Evolutionary conservation across 345 rosid genomes (phyloP).

Genomic region (Eucalyptus cloeziana): DNA sequence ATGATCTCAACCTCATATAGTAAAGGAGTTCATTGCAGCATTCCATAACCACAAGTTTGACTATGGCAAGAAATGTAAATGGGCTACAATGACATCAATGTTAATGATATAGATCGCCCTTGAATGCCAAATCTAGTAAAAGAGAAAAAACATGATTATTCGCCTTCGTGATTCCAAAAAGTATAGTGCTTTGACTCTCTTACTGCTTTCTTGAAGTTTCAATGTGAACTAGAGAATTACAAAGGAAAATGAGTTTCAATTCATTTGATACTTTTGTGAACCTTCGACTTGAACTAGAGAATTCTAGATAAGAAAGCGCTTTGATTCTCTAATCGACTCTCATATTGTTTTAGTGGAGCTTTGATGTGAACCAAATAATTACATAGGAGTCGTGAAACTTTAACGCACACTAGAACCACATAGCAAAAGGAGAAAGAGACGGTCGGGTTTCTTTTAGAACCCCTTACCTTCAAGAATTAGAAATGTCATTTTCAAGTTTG

Average conservation of each 20-base stretch:
- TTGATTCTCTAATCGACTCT: not conserved
- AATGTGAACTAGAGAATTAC: not conserved
- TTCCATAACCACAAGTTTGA: not conserved
- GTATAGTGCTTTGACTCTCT: not conserved
- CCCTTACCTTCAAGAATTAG: not conserved
- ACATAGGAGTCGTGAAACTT: not conserved
- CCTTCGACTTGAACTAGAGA: not conserved
- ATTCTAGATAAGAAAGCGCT: not conserved
- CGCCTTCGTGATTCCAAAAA: accelerated
- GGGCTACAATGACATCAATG: not conserved
- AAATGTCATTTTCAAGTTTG: not conserved
- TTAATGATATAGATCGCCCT: not conserved
- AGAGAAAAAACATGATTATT: not conserved
- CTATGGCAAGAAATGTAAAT: not conserved
- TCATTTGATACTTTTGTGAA: not conserved
- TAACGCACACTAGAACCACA: not conserved
- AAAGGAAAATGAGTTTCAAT: not conserved
- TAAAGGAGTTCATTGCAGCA: not conserved
- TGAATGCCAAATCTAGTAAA: not conserved
- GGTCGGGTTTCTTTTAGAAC: not conserved
- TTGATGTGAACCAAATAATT: not conserved
- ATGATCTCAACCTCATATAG: not conserved
- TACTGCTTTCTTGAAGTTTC: not conserved
- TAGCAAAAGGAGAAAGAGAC: not conserved
- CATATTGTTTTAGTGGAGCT: not conserved